Conservation (phyloP, 2,329 filamentous ascomycete genomes). For the Neofusicoccum cordaticola region DNA sequence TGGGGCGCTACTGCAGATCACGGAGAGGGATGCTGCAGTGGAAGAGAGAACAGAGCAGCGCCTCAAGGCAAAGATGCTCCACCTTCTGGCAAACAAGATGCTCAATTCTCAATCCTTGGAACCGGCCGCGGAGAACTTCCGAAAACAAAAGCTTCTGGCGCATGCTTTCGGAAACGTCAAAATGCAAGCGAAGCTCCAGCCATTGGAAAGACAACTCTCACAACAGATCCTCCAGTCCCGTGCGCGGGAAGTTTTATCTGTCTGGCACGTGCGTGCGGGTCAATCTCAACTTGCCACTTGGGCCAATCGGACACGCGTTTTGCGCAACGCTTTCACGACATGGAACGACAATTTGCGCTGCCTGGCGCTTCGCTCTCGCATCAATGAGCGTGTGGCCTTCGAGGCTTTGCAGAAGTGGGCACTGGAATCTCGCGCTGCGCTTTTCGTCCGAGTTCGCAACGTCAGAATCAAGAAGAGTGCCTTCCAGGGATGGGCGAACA, state of each 20-base stretch:
- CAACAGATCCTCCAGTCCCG: slow-evolving; percentile 44
- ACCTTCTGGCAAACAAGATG: slow-evolving; percentile 21
- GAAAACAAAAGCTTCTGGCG: slow-evolving; percentile 24
- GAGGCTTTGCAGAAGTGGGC: slow-evolving; percentile 62
- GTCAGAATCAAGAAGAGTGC: slow-evolving; percentile 27
- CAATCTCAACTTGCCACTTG: slow-evolving; percentile 48
- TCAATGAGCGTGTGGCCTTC: slow-evolving; percentile 55
- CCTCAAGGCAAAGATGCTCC: slow-evolving; percentile 28
- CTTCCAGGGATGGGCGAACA: slow-evolving; percentile 29
- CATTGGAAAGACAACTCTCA: slow-evolving; percentile 34
- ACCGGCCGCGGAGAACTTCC: slow-evolving; percentile 35
- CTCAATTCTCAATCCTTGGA: slow-evolving; percentile 26
- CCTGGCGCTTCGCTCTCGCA: slow-evolving; percentile 50
- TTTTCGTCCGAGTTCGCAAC: slow-evolving; percentile 40
- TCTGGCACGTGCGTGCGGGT: slow-evolving; percentile 48
- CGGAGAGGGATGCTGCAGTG: slow-evolving; percentile 26
- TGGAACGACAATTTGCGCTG: slow-evolving; percentile 63
- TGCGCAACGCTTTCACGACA: slow-evolving; percentile 57
- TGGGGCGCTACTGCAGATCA: slow-evolving; percentile 26
- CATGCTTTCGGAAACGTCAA: slow-evolving; percentile 21
- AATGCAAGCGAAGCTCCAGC: not conserved
- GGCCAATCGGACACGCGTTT: slow-evolving; percentile 51
- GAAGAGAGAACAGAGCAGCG: slow-evolving; percentile 21
- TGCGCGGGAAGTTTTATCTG: slow-evolving; percentile 31
- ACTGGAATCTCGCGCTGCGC: slow-evolving; percentile 46